Base-by-base conservation (phyloP, 83 land plant genomes). In the Picea mariana region DNA sequence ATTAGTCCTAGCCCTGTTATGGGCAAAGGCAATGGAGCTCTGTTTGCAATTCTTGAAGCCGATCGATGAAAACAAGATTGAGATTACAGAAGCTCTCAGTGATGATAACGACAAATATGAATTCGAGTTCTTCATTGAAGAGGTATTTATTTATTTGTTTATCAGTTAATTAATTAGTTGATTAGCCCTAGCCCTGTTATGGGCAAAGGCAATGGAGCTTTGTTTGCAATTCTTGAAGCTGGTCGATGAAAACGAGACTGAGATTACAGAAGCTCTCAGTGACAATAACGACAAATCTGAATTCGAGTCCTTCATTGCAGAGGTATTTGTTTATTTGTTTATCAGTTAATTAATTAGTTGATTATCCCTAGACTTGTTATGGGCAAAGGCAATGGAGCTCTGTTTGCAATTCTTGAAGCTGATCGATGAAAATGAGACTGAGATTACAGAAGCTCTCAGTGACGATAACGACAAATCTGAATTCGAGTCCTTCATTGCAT, bases 381-480 rank as follows among this genome's bases (percentile, higher is more conserved):
- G 9, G 12, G 9, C 12, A 9, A 9, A 49, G 2, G 55, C 12
- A 49, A 49, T 49, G 55, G 55, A 9, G 12, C 55, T 49, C 12
- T 49, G 55, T 49, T 49, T 9, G 4, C 82, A 79, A 13, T 2
- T 92, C 0, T 38, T 86, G 31, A 75, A 83, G 67, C 83, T 95
- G 0, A 59, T 93, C 65, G 55, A 52, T 11, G 58, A 52, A 12
- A 52, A 52, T 3, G 58, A 52, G 58, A 3, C 58, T 52, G 3
- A 52, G 26, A 89, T 91, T 52, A 59, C 49, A 40, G 8, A 85
- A 3, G 90, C 88, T 0, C 88, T 95, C 16, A 8, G 86, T 24
- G 61, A 87, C 12, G 97, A 95, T 75, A 67, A 88, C 63, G 87
- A 85, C 47, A 95, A 93, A 67, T 88, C 89, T 84, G 81, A 81